Evolutionary conservation across 2,329 filamentous ascomycete species (phyloP), one percentile per base, ranked within the genome.

Genomic region (Paraconiothyrium brasiliense): DNA sequence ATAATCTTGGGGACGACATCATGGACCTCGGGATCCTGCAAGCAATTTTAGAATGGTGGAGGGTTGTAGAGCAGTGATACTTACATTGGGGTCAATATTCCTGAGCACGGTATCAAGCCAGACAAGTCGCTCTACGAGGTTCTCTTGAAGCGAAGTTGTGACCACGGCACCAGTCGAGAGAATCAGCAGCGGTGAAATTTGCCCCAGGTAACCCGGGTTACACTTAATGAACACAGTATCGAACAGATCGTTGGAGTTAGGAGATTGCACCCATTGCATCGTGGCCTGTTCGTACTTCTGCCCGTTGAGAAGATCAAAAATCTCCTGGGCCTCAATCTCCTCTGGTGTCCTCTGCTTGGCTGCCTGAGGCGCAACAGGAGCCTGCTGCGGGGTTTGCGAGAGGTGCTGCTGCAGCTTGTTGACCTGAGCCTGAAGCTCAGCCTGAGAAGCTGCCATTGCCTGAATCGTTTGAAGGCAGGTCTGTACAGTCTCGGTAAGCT

Each of bases 391-490:
- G 10, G 55, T 30, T 67, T 77, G 81, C 9, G 80, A 70, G 20
- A 82, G 58, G 30, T 77, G 71, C 51, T 78, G 75, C 65, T 83
- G 81, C 44, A 83, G 67, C 69, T 80, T 80, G 20, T 75, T 64
- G 10, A 84, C 73, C 68, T 84, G 79, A 37, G 85, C 85, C 75
- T 93, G 90, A 67, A 93, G 88, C 58, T 90, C 85, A 4, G 86
- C 80, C 78, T 94, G 91, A 1, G 86, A 85, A 5, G 86, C 80
- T 5, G 89, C 89, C 89, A 94, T 89, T 13, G 86, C 86, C 43
- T 88, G 86, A 27, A 94, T 84, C 48, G 89, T 92, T 64, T 90
- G 87, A 2, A 89, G 86, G 60, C 94, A 83, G 27, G 87, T 85
- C 35, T 85, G 85, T 4, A 92, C 88, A 34, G 92, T 84, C 14